phyloP scores from a whole-genome alignment of 768 basidiomycete genomes.

The Pisolithus marmoratus region DNA sequence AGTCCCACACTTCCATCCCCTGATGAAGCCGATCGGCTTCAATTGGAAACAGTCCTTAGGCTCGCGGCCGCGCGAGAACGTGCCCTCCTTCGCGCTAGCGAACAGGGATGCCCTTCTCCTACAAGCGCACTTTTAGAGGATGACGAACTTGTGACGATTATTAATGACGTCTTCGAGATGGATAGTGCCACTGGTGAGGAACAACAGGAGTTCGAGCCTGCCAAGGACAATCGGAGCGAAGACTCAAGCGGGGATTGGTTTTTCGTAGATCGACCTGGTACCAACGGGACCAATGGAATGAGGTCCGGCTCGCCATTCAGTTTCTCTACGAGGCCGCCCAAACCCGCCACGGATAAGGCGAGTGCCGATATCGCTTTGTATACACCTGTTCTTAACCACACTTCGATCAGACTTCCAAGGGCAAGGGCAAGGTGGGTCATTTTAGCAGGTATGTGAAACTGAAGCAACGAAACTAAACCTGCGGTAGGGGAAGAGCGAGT shows the following conservation, averaged over 20 bases:
- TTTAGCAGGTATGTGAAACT: background rate
- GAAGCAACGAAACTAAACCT: background rate
- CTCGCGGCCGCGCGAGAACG: constrained; percentile 54
- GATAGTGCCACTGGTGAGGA: constrained; percentile 1
- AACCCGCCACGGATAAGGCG: too few relatives aligned
- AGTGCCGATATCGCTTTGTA: too few relatives aligned
- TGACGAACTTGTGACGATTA: constrained; percentile 22
- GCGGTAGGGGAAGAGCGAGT: background rate
- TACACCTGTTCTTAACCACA: background rate
- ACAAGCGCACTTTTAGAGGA: constrained; percentile 21
- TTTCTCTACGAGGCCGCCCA: background rate
- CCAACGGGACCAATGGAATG: background rate
- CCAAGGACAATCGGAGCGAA: background rate
- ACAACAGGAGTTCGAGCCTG: background rate
- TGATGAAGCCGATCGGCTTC: constrained; percentile 50
- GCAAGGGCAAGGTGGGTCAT: background rate
- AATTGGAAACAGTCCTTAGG: constrained; percentile 47
- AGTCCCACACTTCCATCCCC: constrained; percentile 46
- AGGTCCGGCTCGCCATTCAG: background rate
- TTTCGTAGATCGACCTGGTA: background rate
- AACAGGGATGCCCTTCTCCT: constrained; percentile 24
- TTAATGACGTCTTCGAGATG: constrained; percentile 30
- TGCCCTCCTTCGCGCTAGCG: constrained; percentile 30
- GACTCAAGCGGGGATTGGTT: background rate
- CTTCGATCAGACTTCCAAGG: background rate